These are phyloP conservation scores for Xylariomycetidae sp. DNA, from an alignment of 2,329 filamentous ascomycete genomes.

Conservation along the genomic window DNA sequence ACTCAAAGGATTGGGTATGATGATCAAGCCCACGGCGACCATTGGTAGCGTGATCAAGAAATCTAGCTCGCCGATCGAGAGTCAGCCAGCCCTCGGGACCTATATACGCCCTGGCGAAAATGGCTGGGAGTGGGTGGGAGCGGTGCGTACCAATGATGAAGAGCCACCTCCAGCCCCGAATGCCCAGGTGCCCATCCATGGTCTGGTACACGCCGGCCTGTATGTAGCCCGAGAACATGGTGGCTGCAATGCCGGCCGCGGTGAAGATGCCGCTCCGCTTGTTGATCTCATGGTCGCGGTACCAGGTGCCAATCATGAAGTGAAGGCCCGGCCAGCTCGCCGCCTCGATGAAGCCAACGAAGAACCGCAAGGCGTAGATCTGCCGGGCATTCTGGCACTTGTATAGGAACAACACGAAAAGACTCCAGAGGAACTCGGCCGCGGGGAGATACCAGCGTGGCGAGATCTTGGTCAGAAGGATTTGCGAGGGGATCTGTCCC, in stretches of 20 bases:
- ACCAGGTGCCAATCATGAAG: conserved; percentile 1
- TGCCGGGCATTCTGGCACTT: conserved; percentile 2
- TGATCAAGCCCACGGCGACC: no score
- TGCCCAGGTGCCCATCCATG: neutral
- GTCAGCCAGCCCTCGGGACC: no score
- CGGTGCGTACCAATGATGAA: neutral
- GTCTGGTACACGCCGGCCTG: conserved; percentile 1
- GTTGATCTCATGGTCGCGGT: neutral
- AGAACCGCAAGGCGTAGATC: conserved; percentile 2
- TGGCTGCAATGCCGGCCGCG: neutral
- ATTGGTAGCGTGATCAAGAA: no score
- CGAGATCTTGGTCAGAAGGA: conserved; percentile 31
- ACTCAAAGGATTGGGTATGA: no score
- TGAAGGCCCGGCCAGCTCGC: conserved; percentile 1
- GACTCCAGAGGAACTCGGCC: conserved; percentile 30
- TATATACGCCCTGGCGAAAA: no score
- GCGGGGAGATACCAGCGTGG: conserved; percentile 29
- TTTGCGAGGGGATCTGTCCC: conserved; percentile 30
- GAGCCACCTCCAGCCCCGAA: conserved; percentile 2
- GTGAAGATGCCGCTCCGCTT: conserved; percentile 1
- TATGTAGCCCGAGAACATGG: neutral
- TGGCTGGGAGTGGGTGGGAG: neutral
- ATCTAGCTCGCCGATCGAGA: no score
- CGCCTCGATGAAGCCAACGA: conserved; percentile 1
- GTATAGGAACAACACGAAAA: neutral